phyloP scores from a whole-genome alignment of 768 basidiomycete genomes.

The Leccinum rimulosum region DNA sequence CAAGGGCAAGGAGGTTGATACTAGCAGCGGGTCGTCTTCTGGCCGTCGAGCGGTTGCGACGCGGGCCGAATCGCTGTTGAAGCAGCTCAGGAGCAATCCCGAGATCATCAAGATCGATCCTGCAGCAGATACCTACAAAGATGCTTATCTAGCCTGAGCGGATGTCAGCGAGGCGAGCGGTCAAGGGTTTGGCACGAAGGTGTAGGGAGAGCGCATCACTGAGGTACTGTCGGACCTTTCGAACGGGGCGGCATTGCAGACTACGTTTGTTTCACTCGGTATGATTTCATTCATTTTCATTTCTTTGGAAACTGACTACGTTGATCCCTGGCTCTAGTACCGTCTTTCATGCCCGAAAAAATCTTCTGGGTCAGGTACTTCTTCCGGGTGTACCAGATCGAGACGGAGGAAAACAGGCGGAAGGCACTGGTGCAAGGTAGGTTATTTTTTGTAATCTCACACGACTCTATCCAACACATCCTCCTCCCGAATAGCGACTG shows the following conservation, averaged over 20 bases:
- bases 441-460: conserved; percentile 6
- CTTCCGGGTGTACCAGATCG: conserved; percentile 83
- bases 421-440: conserved; percentile 73
- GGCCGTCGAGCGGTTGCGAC: conserved; percentile 56
- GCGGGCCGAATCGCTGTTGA: conserved; percentile 74
- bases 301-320: conserved; percentile 1
- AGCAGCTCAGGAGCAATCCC: conserved; percentile 70
- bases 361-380: conserved; percentile 89
- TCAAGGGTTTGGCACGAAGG: conserved; percentile 41
- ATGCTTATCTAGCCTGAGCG: conserved; percentile 62
- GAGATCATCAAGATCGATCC: conserved; percentile 77
- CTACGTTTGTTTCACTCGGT: conserved; percentile 62
- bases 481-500: conserved; percentile 40
- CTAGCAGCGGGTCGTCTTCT: conserved; percentile 19
- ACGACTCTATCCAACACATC: no score
- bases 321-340: conserved; percentile 48
- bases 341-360: conserved; percentile 56
- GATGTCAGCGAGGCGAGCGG: conserved; percentile 55
- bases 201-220: conserved; percentile 54
- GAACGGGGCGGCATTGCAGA: conserved; percentile 52
- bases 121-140: conserved; percentile 54
- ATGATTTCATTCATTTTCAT: conserved; percentile 19
- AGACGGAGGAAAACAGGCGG: conserved; percentile 70
- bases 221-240: conserved; percentile 47
- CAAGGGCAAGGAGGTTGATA: conserved; percentile 36